A percentile compares a stretch with the other conserved stretches of the same genome.
Evolutionary conservation across 2,329 filamentous ascomycete genomes (phyloP).

Genomic region (Stachybotrys chlorohalonatus): DNA sequence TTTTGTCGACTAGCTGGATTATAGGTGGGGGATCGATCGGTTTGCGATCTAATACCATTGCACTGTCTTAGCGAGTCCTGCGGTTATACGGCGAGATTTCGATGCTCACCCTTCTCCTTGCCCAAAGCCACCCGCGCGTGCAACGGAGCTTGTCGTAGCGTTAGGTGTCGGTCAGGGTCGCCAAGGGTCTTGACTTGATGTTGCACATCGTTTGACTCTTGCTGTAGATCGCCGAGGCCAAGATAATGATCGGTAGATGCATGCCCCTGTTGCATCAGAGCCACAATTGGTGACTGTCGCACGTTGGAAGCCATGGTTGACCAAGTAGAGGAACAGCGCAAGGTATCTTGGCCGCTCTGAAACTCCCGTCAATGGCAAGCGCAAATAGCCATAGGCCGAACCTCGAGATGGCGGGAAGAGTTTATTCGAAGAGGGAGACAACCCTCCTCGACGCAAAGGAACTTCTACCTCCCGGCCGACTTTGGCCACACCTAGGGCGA

Average conservation of each 20-base stretch:
- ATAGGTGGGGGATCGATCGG: conserved; percentile 84
- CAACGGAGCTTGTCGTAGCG: conserved; percentile 10
- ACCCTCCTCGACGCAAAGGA: not conserved
- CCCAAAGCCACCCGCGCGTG: conserved; percentile 59
- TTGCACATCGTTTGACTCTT: not conserved
- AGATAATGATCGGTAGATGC: not conserved
- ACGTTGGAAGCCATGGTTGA: not conserved
- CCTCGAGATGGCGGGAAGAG: not conserved
- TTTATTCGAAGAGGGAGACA: not conserved
- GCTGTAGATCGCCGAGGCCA: not conserved
- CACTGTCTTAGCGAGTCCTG: not conserved
- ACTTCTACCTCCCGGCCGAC: not conserved
- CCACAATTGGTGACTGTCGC: not conserved
- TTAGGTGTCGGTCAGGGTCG: conserved; percentile 10
- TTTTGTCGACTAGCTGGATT: conserved; percentile 49
- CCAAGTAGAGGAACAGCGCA: not conserved
- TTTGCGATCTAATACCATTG: conserved; percentile 54
- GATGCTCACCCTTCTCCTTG: conserved; percentile 60
- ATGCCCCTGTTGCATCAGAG: not conserved
- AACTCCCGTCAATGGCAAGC: not conserved
- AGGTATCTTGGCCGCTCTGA: not conserved
- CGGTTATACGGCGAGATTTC: not conserved
- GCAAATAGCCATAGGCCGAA: not conserved
- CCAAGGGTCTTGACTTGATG: conserved; percentile 9
- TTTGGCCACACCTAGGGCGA: not conserved